Conservation (phyloP, 2,329 filamentous ascomycete genomes). For the Fusarium annulatum region DNA sequence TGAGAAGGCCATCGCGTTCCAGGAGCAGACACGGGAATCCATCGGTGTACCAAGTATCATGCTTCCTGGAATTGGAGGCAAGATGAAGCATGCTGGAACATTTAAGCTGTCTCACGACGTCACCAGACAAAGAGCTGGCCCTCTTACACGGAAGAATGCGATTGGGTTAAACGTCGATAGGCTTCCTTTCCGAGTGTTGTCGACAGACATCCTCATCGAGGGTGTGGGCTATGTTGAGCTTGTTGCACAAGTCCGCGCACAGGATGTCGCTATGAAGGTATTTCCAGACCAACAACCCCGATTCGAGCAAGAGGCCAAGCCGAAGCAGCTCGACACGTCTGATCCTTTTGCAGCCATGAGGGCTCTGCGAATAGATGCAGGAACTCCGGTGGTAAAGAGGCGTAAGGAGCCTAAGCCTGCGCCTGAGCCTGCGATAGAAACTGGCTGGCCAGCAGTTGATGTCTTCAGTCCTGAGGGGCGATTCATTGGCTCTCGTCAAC, state of each 20-base stretch:
- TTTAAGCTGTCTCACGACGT: constrained; percentile 85
- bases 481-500: constrained; percentile 73
- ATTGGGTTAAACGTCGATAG: constrained; percentile 72
- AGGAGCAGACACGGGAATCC: constrained; percentile 68
- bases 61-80: constrained; percentile 65
- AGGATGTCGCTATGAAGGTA: constrained; percentile 48
- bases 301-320: background rate
- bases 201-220: constrained; percentile 88
- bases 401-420: constrained; percentile 10
- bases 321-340: constrained; percentile 3
- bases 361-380: constrained; percentile 39
- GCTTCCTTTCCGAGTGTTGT: constrained; percentile 83
- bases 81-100: constrained; percentile 76
- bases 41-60: constrained; percentile 73
- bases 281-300: constrained; percentile 1
- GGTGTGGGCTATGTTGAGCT: constrained; percentile 95
- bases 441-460: constrained; percentile 77
- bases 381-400: background rate
- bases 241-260: constrained; percentile 79
- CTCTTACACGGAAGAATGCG: constrained; percentile 72
- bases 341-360: constrained; percentile 45
- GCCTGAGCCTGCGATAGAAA: constrained; percentile 42
- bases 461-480: constrained; percentile 88
- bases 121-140: constrained; percentile 81
- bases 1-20: constrained; percentile 80